Conservation (phyloP, 495 filamentous ascomycete species). For the Penicillium salamii region DNA sequence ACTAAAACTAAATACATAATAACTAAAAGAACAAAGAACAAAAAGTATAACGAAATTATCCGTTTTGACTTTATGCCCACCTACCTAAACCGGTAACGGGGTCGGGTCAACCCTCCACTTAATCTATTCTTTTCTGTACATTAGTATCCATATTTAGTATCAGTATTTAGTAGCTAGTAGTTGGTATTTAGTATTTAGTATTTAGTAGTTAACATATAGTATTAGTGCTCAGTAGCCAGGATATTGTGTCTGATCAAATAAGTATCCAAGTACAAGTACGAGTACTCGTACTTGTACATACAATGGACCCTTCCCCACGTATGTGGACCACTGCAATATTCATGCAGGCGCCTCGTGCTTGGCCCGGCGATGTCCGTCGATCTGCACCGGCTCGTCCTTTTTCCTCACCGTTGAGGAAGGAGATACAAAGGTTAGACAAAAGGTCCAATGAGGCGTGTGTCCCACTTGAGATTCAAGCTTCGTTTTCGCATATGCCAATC, state of each 20-base stretch:
- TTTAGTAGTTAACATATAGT: no score
- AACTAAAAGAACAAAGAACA: background rate
- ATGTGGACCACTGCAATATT: background rate
- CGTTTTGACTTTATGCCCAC: constrained; percentile 20
- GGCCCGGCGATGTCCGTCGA: constrained; percentile 12
- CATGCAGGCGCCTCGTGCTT: constrained; percentile 7
- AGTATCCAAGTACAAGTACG: no score
- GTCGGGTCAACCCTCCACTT: constrained; percentile 13
- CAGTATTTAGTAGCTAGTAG: no score
- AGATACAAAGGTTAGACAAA: constrained; percentile 18
- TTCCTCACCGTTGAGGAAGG: constrained; percentile 8
- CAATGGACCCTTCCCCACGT: background rate
- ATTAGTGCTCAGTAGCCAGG: no score
- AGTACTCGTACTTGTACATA: no score
- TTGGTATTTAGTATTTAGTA: no score
- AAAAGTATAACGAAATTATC: background rate
- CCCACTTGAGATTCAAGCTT: background rate
- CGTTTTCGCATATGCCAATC: background rate
- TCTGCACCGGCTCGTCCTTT: background rate
- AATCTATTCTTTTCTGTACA: background rate
- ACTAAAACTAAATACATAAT: background rate
- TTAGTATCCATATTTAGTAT: no score
- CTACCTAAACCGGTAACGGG: constrained; percentile 25
- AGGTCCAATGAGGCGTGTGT: no score
- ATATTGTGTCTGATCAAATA: no score